Percentiles rank a stretch among this genome's conserved stretches.
Evolutionary conservation across 2,329 filamentous ascomycete genomes (phyloP).

Genomic region (Phaeosphaeria sp.): DNA sequence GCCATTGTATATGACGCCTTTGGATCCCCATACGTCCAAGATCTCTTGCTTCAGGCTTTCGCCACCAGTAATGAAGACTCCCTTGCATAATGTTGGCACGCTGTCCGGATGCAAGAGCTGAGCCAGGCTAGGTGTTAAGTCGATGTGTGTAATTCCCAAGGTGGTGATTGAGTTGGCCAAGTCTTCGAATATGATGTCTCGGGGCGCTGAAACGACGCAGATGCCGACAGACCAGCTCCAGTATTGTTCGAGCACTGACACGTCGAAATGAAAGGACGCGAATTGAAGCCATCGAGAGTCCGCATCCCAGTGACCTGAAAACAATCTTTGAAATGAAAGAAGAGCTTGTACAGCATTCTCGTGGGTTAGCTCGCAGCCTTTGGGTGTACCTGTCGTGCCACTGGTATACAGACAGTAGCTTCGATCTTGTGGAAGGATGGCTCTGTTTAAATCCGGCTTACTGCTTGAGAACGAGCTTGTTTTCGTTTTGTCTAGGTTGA

Average conservation of each 20-base stretch:
- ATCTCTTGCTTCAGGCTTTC: constrained; percentile 90
- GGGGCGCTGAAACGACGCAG: constrained; percentile 78
- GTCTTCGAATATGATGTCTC: constrained; percentile 86
- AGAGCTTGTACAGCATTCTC: constrained; percentile 89
- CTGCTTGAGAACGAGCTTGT: constrained; percentile 43
- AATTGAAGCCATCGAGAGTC: constrained; percentile 88
- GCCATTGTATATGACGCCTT: constrained; percentile 86
- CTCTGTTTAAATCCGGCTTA: constrained; percentile 34
- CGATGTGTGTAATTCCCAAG: constrained; percentile 84
- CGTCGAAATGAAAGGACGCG: constrained; percentile 92
- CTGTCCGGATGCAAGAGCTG: constrained; percentile 78
- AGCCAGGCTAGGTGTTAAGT: constrained; percentile 87
- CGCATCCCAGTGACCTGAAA: constrained; percentile 74
- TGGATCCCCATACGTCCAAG: constrained; percentile 80
- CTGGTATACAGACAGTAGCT: constrained; percentile 90
- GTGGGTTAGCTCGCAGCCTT: constrained; percentile 88
- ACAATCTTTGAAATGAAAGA: constrained; percentile 82
- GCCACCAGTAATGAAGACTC: constrained; percentile 92
- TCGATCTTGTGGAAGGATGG: constrained; percentile 59
- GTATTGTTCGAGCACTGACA: constrained; percentile 91
- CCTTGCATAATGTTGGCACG: constrained; percentile 77
- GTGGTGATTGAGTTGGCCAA: constrained; percentile 73
- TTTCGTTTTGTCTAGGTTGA: constrained; percentile 55
- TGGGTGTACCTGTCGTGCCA: constrained; percentile 84
- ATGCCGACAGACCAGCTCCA: constrained; percentile 96